phyloP scores from a whole-genome alignment of 805 yeast species.

The Scheffersomyces amazonensis region DNA sequence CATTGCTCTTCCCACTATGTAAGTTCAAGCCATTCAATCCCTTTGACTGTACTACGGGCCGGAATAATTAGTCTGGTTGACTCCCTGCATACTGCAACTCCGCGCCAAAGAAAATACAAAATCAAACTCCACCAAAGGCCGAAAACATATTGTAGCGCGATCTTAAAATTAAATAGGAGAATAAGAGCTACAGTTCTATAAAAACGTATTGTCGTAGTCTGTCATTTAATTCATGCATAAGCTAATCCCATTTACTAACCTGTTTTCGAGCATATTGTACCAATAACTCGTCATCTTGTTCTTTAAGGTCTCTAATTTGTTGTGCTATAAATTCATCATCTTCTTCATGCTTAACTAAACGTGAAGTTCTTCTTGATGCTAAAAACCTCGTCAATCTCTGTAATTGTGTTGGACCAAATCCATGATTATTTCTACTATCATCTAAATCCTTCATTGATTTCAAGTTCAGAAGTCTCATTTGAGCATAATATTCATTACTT shows the following conservation, averaged over 20 bases:
- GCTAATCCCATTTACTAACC: slow-evolving; percentile 15
- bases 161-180: too few relatives aligned
- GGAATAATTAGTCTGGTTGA: too few relatives aligned
- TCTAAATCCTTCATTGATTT: slow-evolving; percentile 27
- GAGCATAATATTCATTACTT: slow-evolving; percentile 25
- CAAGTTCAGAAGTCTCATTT: slow-evolving; percentile 23
- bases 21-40: too few relatives aligned
- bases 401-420: slow-evolving; percentile 23
- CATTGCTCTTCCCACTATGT: too few relatives aligned
- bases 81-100: too few relatives aligned
- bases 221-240: too few relatives aligned
- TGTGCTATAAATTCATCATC: slow-evolving; percentile 14
- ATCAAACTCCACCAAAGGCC: too few relatives aligned
- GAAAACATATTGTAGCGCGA: too few relatives aligned
- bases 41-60: too few relatives aligned
- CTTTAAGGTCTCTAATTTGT: slow-evolving; percentile 10
- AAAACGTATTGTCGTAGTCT: too few relatives aligned
- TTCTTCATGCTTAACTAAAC: slow-evolving; percentile 16
- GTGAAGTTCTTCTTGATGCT: slow-evolving; percentile 26
- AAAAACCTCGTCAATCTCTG: slow-evolving; percentile 33
- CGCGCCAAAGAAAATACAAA: too few relatives aligned
- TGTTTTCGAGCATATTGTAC: slow-evolving; percentile 30
- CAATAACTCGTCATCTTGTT: slow-evolving; percentile 24
- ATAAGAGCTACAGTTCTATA: too few relatives aligned
- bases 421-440: slow-evolving; percentile 23